Evolutionary conservation across 352 stramenopile genomes (phyloP), one percentile per base, ranked within the genome.

Genomic region (Globisporangium rhizosaccharum): DNA sequence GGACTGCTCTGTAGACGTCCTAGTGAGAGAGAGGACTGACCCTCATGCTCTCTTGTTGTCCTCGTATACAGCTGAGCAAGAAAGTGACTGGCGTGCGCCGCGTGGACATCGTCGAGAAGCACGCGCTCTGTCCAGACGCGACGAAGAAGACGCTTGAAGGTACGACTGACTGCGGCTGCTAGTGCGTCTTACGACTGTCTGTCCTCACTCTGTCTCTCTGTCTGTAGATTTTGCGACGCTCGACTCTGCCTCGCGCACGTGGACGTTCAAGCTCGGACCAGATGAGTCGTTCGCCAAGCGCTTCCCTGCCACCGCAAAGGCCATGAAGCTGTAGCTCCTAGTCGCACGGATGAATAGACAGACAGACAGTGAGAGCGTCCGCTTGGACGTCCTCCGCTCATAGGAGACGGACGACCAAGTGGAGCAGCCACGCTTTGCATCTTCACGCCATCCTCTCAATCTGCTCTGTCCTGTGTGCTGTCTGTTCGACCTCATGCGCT

Each of bases 251-350:
- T 75, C 73, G 30, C 67, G 79, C 23, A 84, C 60, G 42, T 89
- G 79, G 76, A 69, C 56, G 37, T 81, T 89, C 37, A 81, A 81
- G 37, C 30, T 77, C 20, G 62, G 53, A 15, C 58, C 62, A n/a
- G 79, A 89, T 50, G 64, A 84, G 33, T 73, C 64, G 42, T 85
- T 87, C 50, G 63, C 58, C 39, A 79, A 75, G 65, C 68, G 72
- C 20, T 87, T 87, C 55, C 63, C 74, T 54, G 57, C 63, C 17
- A 61, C 76, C 36, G 70, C 72, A 48, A 83, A 75, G 63, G 53
- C 67, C 41, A 86, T 78, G 18, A 79, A 82, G 60, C 51, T 82
- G 51, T 79, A n/a, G 46, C 17, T 51, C 20, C 10, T 10, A 11
- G 10, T n/a, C 46, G 23, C 4, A 20, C 3, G 33, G 11, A 39